phyloP scores from a whole-genome alignment of 495 filamentous ascomycete species.

The Podospora bellae-mahoneyi region DNA sequence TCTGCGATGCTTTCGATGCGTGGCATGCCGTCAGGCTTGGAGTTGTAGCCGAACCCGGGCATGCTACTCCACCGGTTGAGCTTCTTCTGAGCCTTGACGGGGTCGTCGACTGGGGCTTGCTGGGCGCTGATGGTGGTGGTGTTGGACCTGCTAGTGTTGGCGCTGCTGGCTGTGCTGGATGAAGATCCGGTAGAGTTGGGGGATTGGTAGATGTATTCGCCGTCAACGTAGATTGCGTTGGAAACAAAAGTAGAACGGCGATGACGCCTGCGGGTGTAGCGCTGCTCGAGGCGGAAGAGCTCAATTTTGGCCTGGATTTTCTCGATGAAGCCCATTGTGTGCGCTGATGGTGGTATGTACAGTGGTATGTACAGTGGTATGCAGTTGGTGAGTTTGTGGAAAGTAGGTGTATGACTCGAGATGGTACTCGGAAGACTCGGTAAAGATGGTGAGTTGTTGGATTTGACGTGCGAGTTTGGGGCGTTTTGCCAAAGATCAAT shows the following conservation, averaged over 20 bases:
- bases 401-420: background rate
- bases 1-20: conserved; percentile 17
- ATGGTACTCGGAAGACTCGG: background rate
- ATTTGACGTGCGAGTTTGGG: background rate
- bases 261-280: conserved; percentile 77
- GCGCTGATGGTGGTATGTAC: background rate
- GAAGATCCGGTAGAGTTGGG: conserved; percentile 50
- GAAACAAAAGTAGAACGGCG: conserved; percentile 82
- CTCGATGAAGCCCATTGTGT: conserved; percentile 44
- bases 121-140: conserved; percentile 9
- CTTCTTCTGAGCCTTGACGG: conserved; percentile 33
- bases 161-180: conserved; percentile 36
- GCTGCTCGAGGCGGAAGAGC: conserved; percentile 88
- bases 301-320: conserved; percentile 64
- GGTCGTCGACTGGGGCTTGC: background rate
- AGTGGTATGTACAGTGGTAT: background rate
- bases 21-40: conserved; percentile 14
- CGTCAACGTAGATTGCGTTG: conserved; percentile 84
- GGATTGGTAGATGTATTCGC: conserved; percentile 77
- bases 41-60: conserved; percentile 44
- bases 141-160: conserved; percentile 23
- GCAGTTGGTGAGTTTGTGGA: background rate
- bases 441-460: background rate
- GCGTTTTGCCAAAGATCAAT: background rate
- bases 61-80: conserved; percentile 47